Conservation (phyloP, 768 basidiomycete genomes). For the Mrakia gelida region DNA sequence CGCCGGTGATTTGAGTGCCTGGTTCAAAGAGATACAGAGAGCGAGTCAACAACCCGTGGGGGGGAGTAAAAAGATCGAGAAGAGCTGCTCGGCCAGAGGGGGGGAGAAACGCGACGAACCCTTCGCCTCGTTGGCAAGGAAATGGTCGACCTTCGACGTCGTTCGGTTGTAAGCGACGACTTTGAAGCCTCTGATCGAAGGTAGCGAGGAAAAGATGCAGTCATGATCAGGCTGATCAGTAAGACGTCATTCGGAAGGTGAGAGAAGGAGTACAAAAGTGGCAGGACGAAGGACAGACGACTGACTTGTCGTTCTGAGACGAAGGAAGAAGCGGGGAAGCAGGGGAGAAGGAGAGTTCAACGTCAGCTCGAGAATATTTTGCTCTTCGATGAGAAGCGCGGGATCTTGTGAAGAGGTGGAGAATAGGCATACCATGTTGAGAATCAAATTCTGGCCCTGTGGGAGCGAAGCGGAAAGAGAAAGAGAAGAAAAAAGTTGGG, state of each 20-base stretch:
- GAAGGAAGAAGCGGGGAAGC: not conserved
- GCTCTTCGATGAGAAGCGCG: too few species aligned
- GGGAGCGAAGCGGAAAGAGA: not conserved
- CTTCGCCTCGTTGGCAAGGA: conserved; percentile 96
- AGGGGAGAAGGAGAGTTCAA: not conserved
- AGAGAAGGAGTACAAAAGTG: too few species aligned
- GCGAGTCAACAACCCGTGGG: not conserved
- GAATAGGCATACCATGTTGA: conserved; percentile 62
- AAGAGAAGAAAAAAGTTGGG: not conserved
- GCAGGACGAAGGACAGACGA: not conserved
- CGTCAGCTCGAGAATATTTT: too few species aligned
- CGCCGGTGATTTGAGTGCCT: conserved; percentile 95
- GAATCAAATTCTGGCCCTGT: conserved; percentile 83
- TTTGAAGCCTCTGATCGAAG: conserved; percentile 61
- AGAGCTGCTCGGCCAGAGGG: not conserved
- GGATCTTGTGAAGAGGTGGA: not conserved
- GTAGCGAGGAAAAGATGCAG: not conserved
- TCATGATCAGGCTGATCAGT: too few species aligned
- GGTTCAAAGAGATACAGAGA: conserved; percentile 25
- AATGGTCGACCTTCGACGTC: conserved; percentile 88
- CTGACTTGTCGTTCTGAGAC: conserved; percentile 73
- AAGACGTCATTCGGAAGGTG: not conserved
- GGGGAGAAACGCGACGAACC: conserved; percentile 52
- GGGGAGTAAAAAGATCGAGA: not conserved
- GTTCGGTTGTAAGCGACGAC: conserved; percentile 98